Conservation (phyloP, 805 yeast species). For the Suhomyces vadensis region DNA sequence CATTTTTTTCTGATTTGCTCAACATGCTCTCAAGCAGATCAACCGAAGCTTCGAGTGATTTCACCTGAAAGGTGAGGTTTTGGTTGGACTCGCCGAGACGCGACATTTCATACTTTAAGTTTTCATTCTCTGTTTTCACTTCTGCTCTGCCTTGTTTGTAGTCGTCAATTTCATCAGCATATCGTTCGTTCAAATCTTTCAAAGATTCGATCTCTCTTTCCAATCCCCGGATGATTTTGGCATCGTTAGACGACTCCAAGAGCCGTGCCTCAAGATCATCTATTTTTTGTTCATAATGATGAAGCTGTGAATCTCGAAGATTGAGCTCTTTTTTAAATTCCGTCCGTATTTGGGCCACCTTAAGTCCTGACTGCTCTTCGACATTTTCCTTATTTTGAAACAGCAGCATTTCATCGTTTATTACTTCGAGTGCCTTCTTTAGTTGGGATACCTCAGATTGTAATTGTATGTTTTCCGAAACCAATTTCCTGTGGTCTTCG, state of each 20-base stretch:
- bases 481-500: constrained; percentile 20
- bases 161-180: constrained; percentile 1
- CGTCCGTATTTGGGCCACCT: constrained; percentile 3
- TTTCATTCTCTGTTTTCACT: not conserved
- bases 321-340: constrained; percentile 4
- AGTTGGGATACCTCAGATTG: constrained; percentile 8
- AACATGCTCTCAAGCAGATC: not conserved
- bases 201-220: not conserved
- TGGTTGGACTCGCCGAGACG: not conserved
- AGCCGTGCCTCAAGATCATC: constrained; percentile 7
- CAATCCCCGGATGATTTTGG: not conserved
- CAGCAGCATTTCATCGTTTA: constrained; percentile 3
- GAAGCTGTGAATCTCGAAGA: constrained; percentile 3
- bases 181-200: not conserved
- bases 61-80: not conserved
- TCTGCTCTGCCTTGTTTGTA: not conserved
- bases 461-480: constrained; percentile 21
- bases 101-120: not conserved
- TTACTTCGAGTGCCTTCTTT: not conserved
- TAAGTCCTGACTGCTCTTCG: not conserved
- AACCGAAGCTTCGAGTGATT: not conserved
- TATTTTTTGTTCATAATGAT: constrained; percentile 5
- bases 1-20: not conserved
- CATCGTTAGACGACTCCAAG: not conserved
- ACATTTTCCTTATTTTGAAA: constrained; percentile 11